Conservation (phyloP, 1,284 basidiomycete genomes). For the Quambalaria eucalypti region DNA sequence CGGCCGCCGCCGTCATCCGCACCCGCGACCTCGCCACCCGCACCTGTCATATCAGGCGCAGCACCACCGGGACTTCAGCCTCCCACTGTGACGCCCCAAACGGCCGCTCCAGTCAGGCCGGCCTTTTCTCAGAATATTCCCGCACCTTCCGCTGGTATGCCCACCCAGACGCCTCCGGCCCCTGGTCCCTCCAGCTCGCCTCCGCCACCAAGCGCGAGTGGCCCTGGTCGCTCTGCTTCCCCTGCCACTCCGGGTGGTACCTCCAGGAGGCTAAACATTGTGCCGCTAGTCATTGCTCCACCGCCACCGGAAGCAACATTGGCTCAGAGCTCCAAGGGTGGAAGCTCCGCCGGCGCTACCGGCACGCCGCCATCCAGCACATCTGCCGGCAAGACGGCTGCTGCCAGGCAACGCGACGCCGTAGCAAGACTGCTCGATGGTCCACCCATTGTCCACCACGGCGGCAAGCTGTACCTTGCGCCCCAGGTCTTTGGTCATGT, state of each 20-base stretch:
- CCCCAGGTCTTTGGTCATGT: conserved; percentile 74
- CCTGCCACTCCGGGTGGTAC: background rate
- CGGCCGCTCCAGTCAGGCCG: background rate
- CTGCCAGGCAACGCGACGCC: too few relatives aligned
- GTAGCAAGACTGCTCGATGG: conserved; percentile 49
- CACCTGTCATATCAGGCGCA: background rate
- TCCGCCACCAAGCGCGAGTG: too few relatives aligned
- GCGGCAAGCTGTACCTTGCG: conserved; percentile 71
- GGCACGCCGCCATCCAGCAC: conserved; percentile 13
- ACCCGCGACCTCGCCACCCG: background rate
- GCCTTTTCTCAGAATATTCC: background rate
- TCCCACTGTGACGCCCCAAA: background rate
- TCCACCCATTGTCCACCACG: conserved; percentile 71
- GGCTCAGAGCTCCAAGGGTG: conserved; percentile 54
- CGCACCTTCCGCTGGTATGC: background rate
- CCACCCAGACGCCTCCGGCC: background rate
- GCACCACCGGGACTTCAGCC: background rate
- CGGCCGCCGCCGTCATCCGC: background rate
- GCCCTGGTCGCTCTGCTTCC: too few relatives aligned
- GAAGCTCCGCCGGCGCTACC: conserved; percentile 34
- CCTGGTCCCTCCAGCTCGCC: too few relatives aligned
- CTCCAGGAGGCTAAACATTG: conserved; percentile 12
- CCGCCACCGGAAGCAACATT: background rate
- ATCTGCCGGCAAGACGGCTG: conserved; percentile 38
- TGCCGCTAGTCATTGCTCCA: conserved; percentile 58